Base-by-base conservation (phyloP, 2,329 filamentous ascomycete genomes). In the Leptographium wingfieldii region DNA sequence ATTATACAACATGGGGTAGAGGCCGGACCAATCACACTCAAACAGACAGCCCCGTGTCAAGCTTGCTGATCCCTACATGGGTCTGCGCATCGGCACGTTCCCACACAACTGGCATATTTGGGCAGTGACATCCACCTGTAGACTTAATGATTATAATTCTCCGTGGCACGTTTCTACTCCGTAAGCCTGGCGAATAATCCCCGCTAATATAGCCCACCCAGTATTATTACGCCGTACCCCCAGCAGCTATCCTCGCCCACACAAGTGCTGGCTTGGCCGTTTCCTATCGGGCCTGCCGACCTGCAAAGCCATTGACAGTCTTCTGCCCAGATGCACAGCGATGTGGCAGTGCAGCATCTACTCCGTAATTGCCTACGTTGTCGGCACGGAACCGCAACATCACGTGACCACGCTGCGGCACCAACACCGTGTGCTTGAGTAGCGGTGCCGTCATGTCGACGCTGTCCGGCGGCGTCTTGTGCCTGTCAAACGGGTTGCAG, bases 301-400 rank as follows among this genome's bases (percentile, higher is more conserved):
- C 19, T 65, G 63, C 29, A 65, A 27, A 3, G 60, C 60, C 70
- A 76, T 76, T 1, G 71, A 72, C 73, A 76, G 76, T 1, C 76
- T 75, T 33, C 70, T 72, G 1, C 70, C 73, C 60, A 68, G 66
- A 49, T 71, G 71, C 66, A 71, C 73, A 5, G 73, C 60, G 1
- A 72, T 67, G 65, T 73, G 71, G 46, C 72, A 73, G 60, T 74
- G 72, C 54, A 74, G 67, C 51, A 72, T 65, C 73, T 72, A n/a
- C n/a, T n/a, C n/a, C n/a, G n/a, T n/a, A 74, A 12, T 74, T 57
- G 1, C 72, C 72, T 9, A 67, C 64, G 59, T 73, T 74, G 58
- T 73, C 68, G 5, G 71, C 65, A 14, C 61, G 64, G 48, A 74
- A 69, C 5, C 71, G 65, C 14, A 74, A 55, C 1, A 73, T 67